Evolutionary conservation across 345 rosid species (phyloP).

Genomic region (Gossypium ekmanianum): DNA sequence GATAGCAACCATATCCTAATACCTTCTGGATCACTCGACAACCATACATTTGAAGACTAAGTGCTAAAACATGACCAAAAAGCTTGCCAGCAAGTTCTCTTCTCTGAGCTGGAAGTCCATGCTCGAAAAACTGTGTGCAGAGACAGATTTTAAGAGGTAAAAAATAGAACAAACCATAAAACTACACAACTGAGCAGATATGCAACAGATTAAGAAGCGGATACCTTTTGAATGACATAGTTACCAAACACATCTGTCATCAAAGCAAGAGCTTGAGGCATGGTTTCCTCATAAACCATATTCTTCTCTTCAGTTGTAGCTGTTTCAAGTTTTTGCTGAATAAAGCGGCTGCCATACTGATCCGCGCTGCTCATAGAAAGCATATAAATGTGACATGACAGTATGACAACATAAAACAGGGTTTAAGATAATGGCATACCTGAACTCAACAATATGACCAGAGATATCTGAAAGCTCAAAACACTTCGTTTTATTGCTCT

Average conservation of each 20-base stretch:
- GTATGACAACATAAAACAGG: background rate
- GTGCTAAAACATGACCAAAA: slow-evolving; percentile 46
- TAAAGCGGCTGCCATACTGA: slow-evolving; percentile 69
- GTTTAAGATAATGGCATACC: slow-evolving; percentile 29
- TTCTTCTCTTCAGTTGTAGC: slow-evolving; percentile 53
- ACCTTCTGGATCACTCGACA: slow-evolving; percentile 70
- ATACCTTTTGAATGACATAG: slow-evolving; percentile 68
- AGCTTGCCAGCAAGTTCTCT: slow-evolving; percentile 55
- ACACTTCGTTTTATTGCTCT: slow-evolving; percentile 60
- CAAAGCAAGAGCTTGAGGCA: slow-evolving; percentile 56
- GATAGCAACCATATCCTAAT: background rate
- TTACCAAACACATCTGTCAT: slow-evolving; percentile 76
- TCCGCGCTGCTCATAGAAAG: slow-evolving; percentile 46
- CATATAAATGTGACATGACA: background rate
- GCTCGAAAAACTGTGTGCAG: slow-evolving; percentile 54
- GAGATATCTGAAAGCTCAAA: slow-evolving; percentile 68
- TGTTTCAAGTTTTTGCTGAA: slow-evolving; percentile 62
- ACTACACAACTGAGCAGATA: background rate
- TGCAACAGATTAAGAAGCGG: slow-evolving; percentile 1
- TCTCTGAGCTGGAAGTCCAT: slow-evolving; percentile 52
- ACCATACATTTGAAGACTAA: slow-evolving; percentile 70
- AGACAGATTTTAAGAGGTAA: background rate
- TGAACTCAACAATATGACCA: slow-evolving; percentile 73
- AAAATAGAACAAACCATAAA: background rate
- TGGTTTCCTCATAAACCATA: slow-evolving; percentile 58